Conservation (phyloP, 345 rosid species). For the Pistacia atlantica region DNA sequence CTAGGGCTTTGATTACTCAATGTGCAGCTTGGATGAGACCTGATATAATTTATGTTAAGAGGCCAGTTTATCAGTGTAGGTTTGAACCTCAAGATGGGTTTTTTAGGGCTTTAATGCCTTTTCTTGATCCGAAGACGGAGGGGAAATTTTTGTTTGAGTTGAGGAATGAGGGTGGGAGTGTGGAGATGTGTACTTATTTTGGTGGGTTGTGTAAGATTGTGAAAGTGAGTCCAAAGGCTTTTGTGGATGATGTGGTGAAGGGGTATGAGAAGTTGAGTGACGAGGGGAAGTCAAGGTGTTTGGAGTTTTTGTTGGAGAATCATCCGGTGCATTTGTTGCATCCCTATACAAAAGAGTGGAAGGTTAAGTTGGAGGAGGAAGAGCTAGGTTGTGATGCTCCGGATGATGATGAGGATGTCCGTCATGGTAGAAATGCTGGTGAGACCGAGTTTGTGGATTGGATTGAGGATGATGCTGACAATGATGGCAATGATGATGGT, state of each 20-base stretch:
- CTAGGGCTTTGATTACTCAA: slow-evolving; percentile 63
- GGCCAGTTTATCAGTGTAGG: slow-evolving; percentile 87
- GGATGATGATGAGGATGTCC: slow-evolving; percentile 58
- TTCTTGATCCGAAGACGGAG: slow-evolving; percentile 76
- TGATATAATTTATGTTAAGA: slow-evolving; percentile 86
- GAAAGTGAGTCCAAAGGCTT: slow-evolving; percentile 75
- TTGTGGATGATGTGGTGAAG: slow-evolving; percentile 93
- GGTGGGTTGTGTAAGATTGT: slow-evolving; percentile 91
- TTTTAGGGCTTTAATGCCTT: slow-evolving; percentile 58
- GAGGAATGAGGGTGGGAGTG: slow-evolving; percentile 63
- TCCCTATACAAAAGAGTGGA: slow-evolving; percentile 93
- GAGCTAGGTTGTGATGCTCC: slow-evolving; percentile 98
- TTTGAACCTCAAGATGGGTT: slow-evolving; percentile 85
- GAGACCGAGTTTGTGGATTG: slow-evolving; percentile 57
- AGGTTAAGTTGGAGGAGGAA: slow-evolving; percentile 89
- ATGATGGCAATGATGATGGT: slow-evolving; percentile 36
- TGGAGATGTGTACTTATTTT: slow-evolving; percentile 66
- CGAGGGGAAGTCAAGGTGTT: slow-evolving; percentile 67
- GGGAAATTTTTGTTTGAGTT: slow-evolving; percentile 56
- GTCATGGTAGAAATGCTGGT: slow-evolving; percentile 21
- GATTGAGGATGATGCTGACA: slow-evolving; percentile 56
- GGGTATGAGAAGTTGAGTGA: slow-evolving; percentile 78
- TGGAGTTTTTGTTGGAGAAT: slow-evolving; percentile 74
- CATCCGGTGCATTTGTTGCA: slow-evolving; percentile 80
- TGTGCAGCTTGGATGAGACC: slow-evolving; percentile 98